phyloP scores from a whole-genome alignment of 1,139 yeast species.

The Taphrina deformans region DNA sequence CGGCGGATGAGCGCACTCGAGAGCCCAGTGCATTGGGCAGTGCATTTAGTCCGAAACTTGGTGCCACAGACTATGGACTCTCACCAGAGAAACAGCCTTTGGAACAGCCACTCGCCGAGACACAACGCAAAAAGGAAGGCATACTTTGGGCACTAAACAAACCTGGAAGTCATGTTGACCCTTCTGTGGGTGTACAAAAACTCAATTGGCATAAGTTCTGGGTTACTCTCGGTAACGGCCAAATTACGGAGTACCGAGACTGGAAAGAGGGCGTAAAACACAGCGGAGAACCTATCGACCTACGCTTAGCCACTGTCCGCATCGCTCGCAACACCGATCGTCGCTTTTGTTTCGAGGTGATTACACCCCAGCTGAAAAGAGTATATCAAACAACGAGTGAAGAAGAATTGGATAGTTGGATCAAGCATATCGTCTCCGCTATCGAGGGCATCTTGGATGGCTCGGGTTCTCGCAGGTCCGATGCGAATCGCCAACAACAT shows the following conservation, averaged over 20 bases:
- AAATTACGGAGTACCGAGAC: slow-evolving; percentile 69
- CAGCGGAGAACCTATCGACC: slow-evolving; percentile 59
- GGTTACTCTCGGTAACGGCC: slow-evolving; percentile 72
- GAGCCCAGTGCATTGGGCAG: background rate
- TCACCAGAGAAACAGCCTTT: slow-evolving; percentile 7
- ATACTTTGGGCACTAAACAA: slow-evolving; percentile 58
- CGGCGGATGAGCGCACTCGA: slow-evolving; percentile 9
- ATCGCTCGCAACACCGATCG: slow-evolving; percentile 52
- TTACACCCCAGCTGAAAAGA: slow-evolving; percentile 70
- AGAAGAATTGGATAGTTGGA: slow-evolving; percentile 70
- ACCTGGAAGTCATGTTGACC: slow-evolving; percentile 48
- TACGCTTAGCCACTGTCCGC: slow-evolving; percentile 69
- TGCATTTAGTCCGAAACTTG: slow-evolving; percentile 12
- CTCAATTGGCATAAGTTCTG: slow-evolving; percentile 85
- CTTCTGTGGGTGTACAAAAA: slow-evolving; percentile 57
- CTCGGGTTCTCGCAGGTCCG: slow-evolving; percentile 35
- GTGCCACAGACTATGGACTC: background rate
- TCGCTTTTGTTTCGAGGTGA: slow-evolving; percentile 69
- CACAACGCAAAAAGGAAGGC: slow-evolving; percentile 52
- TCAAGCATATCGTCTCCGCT: slow-evolving; percentile 53
- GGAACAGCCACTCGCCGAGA: slow-evolving; percentile 23
- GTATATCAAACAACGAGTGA: slow-evolving; percentile 75
- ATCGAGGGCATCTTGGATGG: slow-evolving; percentile 45
- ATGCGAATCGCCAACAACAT: slow-evolving; percentile 13
- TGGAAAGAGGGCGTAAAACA: slow-evolving; percentile 66